Evolutionary conservation across 768 basidiomycete species (phyloP), one percentile per base, ranked within the genome.

Genomic region (Auriscalpium microsporum): DNA sequence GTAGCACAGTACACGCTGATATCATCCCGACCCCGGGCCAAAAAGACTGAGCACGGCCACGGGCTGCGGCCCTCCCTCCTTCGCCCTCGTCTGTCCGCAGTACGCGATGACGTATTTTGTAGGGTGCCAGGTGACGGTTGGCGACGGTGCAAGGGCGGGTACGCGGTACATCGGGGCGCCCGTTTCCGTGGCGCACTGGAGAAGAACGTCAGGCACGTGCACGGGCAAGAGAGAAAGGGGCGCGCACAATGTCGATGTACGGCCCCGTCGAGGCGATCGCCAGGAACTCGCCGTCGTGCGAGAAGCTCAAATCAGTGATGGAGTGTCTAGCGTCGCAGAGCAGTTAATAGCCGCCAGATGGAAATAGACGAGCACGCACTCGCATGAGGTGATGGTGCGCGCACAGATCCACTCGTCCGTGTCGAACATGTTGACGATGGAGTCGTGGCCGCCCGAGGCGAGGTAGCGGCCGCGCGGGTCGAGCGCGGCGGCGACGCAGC

Each of bases 381-480:
- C 88, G 83, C 86, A 88, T 21, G 81, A 75, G 17, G 84, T 80
- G 57, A 90, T 87, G 16, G 87, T 89, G 47, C 85, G 77, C 4
- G 80, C 78, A 57, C 83, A 86, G 62, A 91, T 86, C 88, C 87
- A 90, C 56, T 90, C 85, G n/a, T 75, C 74, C 56, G 84, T 62
- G 65, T 90, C 88, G 63, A 89, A 90, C 65, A 91, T 72, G 63
- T 90, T 87, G 48, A 92, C 83, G 53, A 92, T 90, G 8, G 87
- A 87, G 64, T 92, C 89, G 54, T 80, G 77, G 11, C 89, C 89
- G 35, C 89, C 88, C 1, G 87, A 86, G 1, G 87, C 87, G 42
- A 90, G 76, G 60, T 90, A 90, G 52, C 79, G 76, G 67, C 88
- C 88, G 19, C 88, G 77, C n/a, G 89, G 89, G 67, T 91, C 88